These are phyloP conservation scores for Centaurea solstitialis DNA, from an alignment of 129 eudicot species.

Conservation along the genomic window DNA sequence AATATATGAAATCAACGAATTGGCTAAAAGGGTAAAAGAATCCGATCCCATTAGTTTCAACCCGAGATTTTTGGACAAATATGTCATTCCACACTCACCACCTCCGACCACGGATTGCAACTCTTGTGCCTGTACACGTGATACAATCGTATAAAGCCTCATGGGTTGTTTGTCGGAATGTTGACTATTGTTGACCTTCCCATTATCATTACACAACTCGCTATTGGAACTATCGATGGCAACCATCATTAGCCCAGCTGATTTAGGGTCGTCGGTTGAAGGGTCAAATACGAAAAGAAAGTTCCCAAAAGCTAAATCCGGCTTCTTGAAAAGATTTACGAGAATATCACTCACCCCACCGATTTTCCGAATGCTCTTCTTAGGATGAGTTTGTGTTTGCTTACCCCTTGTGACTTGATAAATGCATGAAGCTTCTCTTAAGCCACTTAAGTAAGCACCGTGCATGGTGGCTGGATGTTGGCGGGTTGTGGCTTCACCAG, in stretches of 20 bases:
- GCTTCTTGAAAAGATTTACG: conserved; percentile 59
- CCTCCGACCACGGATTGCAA: conserved; percentile 57
- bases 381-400: conserved; percentile 47
- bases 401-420: conserved; percentile 39
- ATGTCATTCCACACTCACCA: conserved; percentile 38
- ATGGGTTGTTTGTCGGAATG: conserved; percentile 34
- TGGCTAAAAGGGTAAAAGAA: conserved; percentile 47
- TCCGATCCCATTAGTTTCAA: conserved; percentile 78
- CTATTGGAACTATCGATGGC: conserved; percentile 33
- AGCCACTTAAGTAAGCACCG: conserved; percentile 87
- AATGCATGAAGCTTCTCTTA: conserved; percentile 86
- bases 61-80: conserved; percentile 54
- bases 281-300: conserved; percentile 68
- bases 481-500: conserved; percentile 93
- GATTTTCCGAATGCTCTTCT: conserved; percentile 42
- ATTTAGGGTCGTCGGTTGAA: conserved; percentile 46
- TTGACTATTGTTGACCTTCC: conserved; percentile 20
- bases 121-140: conserved; percentile 75
- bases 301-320: conserved; percentile 67
- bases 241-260: conserved; percentile 70
- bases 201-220: conserved; percentile 29
- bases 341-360: conserved; percentile 50
- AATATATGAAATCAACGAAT: conserved; percentile 45
- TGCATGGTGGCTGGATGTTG: conserved; percentile 98
- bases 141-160: conserved; percentile 62